These are phyloP conservation scores for Obba rivulosa DNA, from an alignment of 768 basidiomycete species.

Conservation along the genomic window DNA sequence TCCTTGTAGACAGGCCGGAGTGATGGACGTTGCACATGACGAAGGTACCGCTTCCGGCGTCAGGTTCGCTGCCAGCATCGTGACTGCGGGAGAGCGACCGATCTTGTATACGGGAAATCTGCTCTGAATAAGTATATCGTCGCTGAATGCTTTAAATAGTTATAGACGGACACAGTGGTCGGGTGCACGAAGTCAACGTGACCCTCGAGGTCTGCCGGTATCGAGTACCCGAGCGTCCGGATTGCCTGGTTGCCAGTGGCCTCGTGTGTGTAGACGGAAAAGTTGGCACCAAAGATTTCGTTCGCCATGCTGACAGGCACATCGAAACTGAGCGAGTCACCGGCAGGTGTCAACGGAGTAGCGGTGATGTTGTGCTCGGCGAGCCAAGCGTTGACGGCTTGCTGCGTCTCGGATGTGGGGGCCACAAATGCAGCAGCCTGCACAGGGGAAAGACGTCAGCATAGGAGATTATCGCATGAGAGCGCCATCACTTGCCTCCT, in stretches of 20 bases:
- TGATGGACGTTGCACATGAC: conserved; percentile 21
- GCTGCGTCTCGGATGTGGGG: conserved; percentile 16
- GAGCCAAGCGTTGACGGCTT: conserved; percentile 23
- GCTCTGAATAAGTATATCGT: no score
- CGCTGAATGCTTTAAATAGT: no score
- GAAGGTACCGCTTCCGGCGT: conserved; percentile 7
- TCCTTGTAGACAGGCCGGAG: conserved; percentile 24
- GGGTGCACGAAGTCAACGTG: conserved; percentile 26
- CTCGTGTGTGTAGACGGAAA: conserved; percentile 20
- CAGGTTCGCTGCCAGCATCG: background rate
- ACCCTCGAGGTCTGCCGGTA: conserved; percentile 20
- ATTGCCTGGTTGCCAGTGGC: conserved; percentile 16
- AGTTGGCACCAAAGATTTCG: conserved; percentile 22
- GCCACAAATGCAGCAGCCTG: conserved; percentile 14
- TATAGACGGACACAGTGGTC: conserved; percentile 20
- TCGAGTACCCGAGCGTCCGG: conserved; percentile 26
- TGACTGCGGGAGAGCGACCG: conserved; percentile 2
- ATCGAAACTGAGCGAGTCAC: conserved; percentile 23
- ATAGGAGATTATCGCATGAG: background rate
- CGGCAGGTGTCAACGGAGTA: conserved; percentile 20
- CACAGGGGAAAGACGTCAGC: background rate
- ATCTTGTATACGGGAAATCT: background rate
- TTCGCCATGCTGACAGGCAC: conserved; percentile 24
- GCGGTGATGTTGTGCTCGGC: conserved; percentile 18
- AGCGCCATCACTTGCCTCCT: conserved; percentile 28